Evolutionary conservation across 1,284 basidiomycete species (phyloP).

Genomic region (Boletus albobrunnescens): DNA sequence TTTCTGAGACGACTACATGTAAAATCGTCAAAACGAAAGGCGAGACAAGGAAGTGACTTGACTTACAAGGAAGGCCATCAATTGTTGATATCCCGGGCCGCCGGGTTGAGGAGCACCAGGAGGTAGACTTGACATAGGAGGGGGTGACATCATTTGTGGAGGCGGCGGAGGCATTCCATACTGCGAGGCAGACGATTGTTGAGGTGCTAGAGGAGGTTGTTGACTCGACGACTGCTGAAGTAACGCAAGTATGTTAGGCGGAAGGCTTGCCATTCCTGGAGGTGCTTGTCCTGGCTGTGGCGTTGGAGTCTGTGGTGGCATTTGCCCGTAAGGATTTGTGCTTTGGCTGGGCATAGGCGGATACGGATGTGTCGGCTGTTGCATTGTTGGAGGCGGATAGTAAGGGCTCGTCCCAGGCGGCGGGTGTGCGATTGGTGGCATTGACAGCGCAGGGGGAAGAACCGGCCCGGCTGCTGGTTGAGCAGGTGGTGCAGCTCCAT

Average conservation of each 20-base stretch:
- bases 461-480: slow-evolving; percentile 36
- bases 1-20: slow-evolving; percentile 25
- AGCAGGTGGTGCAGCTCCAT: slow-evolving; percentile 32
- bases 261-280: slow-evolving; percentile 41
- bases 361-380: slow-evolving; percentile 35
- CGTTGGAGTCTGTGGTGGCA: slow-evolving; percentile 36
- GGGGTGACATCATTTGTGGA: slow-evolving; percentile 37
- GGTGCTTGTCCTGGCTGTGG: slow-evolving; percentile 38
- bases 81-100: slow-evolving; percentile 48
- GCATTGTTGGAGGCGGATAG: slow-evolving; percentile 42
- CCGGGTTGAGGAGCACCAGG: slow-evolving; percentile 35
- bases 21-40: not conserved
- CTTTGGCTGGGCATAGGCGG: slow-evolving; percentile 29
- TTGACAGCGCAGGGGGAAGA: slow-evolving; percentile 30
- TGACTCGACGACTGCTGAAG: slow-evolving; percentile 48
- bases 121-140: slow-evolving; percentile 37
- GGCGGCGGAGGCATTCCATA: slow-evolving; percentile 41
- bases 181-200: slow-evolving; percentile 35
- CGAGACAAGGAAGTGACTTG: slow-evolving; percentile 14
- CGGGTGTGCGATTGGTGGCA: slow-evolving; percentile 36
- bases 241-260: slow-evolving; percentile 62
- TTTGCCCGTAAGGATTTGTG: slow-evolving; percentile 36
- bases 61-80: slow-evolving; percentile 55
- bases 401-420: slow-evolving; percentile 37
- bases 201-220: slow-evolving; percentile 31